Evolutionary conservation across 2,329 filamentous ascomycete genomes (phyloP), one percentile per base, ranked within the genome.

Genomic region (Apiospora rasikravindrae): DNA sequence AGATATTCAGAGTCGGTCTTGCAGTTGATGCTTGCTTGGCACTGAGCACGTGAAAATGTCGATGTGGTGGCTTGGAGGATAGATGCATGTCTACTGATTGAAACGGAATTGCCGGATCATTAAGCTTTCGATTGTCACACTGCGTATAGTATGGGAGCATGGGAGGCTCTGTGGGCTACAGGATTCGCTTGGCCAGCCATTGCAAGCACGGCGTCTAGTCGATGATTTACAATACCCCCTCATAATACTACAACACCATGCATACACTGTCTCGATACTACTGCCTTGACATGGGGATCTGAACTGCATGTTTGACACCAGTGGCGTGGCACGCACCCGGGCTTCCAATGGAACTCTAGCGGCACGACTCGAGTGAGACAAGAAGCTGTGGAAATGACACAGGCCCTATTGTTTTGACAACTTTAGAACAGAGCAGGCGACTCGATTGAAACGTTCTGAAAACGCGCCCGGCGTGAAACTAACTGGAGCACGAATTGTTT

Each of bases 11-110:
- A 82, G 93, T 96, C 78, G 93, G 93, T 51, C 85, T 94, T 76
- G 94, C 94, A n/a, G 94, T 96, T 53, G 94, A 96, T 82, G 94
- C 93, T 67, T 96, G 94, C 82, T 88, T 96, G 76, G 93, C 93
- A 74, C 84, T 96, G 72, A 89, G 86, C 74, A 57, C 69, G 19
- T 67, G 10, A 69, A 57, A 6, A 33, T 57, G 33, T 40, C 29
- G 8, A 10, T 40, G 8, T 22, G 13, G 45, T 47, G 42, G 67
- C n/a, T 22, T 45, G 7, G 11, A 45, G 6, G 26, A 22, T 44
- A 24, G 67, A 37, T 24, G 42, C 67, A n/a, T 64, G 57, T 64
- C 33, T 64, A 64, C 57, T 10, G 19, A 40, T 40, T n/a, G 33
- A 40, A 40, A 37, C 33, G 33, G 33, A 40, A 64, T n/a, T 40